Base-by-base conservation (phyloP, 2,329 filamentous ascomycete genomes). In the Sphaerulina populicola region DNA sequence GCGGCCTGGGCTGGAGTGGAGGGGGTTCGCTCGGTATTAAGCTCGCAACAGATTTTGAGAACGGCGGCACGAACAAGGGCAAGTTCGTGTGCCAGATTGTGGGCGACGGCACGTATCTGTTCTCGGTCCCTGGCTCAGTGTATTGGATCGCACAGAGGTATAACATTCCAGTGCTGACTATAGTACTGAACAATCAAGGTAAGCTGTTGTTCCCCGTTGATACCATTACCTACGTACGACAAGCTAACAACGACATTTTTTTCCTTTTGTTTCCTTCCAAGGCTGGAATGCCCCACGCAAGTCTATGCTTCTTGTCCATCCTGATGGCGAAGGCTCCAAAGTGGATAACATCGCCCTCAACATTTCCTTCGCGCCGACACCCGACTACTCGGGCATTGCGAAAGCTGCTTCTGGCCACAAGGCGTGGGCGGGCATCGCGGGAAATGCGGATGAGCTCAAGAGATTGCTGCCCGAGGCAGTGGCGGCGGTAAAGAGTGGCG, bases 1-100 rank as follows among this genome's bases (percentile, higher is more conserved):
- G 85, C 11, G 87, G 87, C 2, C 79, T 91, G 0, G 86, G 86
- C 1, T 91, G 86, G 86, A 86, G 81, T 9, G 86, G 86, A 11
- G 86, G 87, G 11, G 86, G 63, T 12, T 83, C 84, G 0, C 67
- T 91, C 2, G 87, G 86, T 2, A 82, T 90, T 63, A 89, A 90
- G 65, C 76, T 91, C 6, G 87, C 85, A 0, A 74, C 75, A 0
- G 77, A 83, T 44, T 66, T 68, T 2, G 68, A 75, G 53, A 70
- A 75, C 33, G 74, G 76, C 6, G 75, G 72, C 0, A 64, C 58
- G 1, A 70, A 70, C 39, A 76, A 79, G 58, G 77, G 77, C 29
- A 79, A 77, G 53, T 81, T 82, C 55, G 77, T 82, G 2, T 78
- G 77, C 51, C 78, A 81, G 59, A 76, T 86, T 51, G 82, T 85